Evolutionary conservation across 108 stramenopile genomes (phyloP).

Genomic region (Conticribra weissflogii): DNA sequence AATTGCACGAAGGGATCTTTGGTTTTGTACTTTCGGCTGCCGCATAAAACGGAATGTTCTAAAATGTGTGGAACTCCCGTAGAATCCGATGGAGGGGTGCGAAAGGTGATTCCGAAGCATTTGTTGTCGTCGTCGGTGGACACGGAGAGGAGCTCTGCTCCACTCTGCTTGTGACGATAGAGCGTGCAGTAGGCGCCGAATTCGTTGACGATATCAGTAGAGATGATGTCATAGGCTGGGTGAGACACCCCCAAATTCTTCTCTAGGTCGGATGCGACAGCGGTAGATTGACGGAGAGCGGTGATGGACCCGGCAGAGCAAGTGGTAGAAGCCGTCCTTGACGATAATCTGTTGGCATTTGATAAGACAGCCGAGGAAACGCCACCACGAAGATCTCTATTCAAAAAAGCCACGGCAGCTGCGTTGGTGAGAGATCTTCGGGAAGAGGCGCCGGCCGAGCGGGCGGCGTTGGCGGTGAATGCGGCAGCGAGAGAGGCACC

Average conservation of each 20-base stretch:
- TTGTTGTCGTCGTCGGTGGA: slow-evolving; percentile 96
- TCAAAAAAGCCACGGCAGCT: slow-evolving; percentile 17
- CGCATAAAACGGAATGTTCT: slow-evolving; percentile 98
- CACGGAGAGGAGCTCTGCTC: slow-evolving; percentile 91
- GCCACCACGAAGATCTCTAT: not conserved
- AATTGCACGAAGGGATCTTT: slow-evolving; percentile 99
- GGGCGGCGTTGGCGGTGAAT: not conserved
- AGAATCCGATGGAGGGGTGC: slow-evolving; percentile 94
- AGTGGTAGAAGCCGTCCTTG: slow-evolving; percentile 1
- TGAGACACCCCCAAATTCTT: slow-evolving; percentile 45
- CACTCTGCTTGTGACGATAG: slow-evolving; percentile 93
- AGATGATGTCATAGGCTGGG: slow-evolving; percentile 78
- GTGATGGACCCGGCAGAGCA: slow-evolving; percentile 7
- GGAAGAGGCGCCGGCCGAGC: slow-evolving; percentile 5
- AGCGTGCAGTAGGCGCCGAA: slow-evolving; percentile 86
- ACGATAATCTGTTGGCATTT: not conserved
- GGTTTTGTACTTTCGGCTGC: slow-evolving; percentile 93
- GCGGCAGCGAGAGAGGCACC: not conserved
- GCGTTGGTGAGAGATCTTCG: slow-evolving; percentile 14
- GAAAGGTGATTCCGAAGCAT: slow-evolving; percentile 98
- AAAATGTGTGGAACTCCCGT: slow-evolving; percentile 99
- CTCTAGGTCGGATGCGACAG: slow-evolving; percentile 22
- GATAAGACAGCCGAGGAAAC: not conserved
- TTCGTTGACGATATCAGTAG: slow-evolving; percentile 76
- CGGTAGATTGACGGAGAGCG: slow-evolving; percentile 5